These are phyloP conservation scores for Cunninghamia lanceolata DNA, from an alignment of 75 land plant species.

Conservation along the genomic window DNA sequence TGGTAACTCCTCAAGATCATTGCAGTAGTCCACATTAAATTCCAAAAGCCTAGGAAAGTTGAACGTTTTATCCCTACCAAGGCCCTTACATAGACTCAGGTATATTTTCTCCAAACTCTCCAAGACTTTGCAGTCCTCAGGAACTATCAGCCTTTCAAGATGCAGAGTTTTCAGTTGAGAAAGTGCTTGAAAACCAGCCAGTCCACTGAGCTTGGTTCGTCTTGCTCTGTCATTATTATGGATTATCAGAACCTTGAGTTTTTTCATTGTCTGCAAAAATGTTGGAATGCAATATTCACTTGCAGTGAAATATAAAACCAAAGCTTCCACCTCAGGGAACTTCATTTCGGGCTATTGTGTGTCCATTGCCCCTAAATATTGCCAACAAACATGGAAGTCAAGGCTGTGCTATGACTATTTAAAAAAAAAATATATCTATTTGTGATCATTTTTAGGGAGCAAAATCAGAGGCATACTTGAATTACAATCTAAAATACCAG, in stretches of 20 bases:
- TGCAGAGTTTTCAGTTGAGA: not conserved
- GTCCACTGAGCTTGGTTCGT: not conserved
- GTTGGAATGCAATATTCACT: not conserved
- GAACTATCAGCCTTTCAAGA: not conserved
- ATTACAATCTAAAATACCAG: too few relatives aligned
- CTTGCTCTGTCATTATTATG: not conserved
- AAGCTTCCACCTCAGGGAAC: not conserved
- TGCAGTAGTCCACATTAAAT: not conserved
- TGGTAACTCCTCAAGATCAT: not conserved
- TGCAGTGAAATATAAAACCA: not conserved
- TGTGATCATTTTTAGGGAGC: too few relatives aligned
- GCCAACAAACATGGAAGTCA: not conserved
- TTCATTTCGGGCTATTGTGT: not conserved
- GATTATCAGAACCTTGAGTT: conserved; percentile 2
- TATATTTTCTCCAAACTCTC: not conserved
- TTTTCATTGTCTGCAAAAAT: not conserved
- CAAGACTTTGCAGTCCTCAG: not conserved
- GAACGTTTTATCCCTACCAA: not conserved
- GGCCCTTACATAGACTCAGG: not conserved
- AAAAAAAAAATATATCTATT: too few relatives aligned
- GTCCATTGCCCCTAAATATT: not conserved
- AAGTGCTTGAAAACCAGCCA: not conserved
- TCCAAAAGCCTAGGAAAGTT: not conserved
- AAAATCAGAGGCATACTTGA: too few relatives aligned
- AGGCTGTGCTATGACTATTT: not conserved